These are phyloP conservation scores for Cryptosporidium bovis DNA, from an alignment of 169 alveolate species.

Conservation along the genomic window DNA sequence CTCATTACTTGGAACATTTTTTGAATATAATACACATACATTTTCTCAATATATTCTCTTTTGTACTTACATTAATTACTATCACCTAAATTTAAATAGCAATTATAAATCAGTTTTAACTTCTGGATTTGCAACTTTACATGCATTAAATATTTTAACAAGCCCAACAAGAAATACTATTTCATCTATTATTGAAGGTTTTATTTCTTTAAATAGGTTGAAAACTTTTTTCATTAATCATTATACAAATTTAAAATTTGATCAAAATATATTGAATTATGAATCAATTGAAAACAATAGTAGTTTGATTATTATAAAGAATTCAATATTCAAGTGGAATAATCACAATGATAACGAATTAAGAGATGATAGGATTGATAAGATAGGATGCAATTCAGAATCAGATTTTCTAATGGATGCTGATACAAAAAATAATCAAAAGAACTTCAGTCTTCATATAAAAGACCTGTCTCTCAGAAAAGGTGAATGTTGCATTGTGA, in stretches of 20 bases:
- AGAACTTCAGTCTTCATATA: not conserved
- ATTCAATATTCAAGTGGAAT: not conserved
- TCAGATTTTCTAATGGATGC: not conserved
- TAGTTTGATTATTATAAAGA: not conserved
- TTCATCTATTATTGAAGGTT: conserved; percentile 34
- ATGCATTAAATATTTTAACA: conserved; percentile 23
- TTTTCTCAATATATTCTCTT: conserved; percentile 34
- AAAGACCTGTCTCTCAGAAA: not conserved
- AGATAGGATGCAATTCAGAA: not conserved
- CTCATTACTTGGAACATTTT: conserved; percentile 29
- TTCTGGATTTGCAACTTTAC: conserved; percentile 29
- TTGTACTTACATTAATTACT: not conserved
- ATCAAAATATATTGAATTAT: not conserved
- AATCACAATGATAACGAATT: not conserved
- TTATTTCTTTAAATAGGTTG: conserved; percentile 30
- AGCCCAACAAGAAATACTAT: conserved; percentile 43
- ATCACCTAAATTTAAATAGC: not conserved
- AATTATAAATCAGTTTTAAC: not conserved
- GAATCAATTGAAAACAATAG: not conserved
- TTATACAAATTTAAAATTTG: too few species aligned
- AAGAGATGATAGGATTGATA: too few species aligned
- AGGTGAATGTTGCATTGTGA: conserved; percentile 20
- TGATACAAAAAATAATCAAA: not conserved
- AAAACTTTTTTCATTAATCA: conserved; percentile 9
- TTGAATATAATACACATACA: conserved; percentile 50